Evolutionary conservation across 164 flowering plant genomes (phyloP).

Genomic region (Magnolia officinalis): DNA sequence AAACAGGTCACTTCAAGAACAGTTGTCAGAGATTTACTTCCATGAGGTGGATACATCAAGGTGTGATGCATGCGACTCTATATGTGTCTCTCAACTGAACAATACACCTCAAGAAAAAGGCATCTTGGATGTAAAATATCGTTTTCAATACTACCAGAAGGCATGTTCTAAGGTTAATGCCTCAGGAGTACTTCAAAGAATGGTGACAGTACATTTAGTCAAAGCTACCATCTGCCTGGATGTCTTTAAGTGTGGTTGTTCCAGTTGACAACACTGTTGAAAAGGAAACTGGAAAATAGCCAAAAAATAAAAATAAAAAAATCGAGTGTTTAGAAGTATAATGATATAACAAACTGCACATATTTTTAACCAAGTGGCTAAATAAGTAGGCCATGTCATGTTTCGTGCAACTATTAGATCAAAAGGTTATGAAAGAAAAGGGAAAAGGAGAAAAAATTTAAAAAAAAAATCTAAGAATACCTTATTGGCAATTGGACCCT

Average conservation of each 20-base stretch:
- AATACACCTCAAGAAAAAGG: not conserved
- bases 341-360: not conserved
- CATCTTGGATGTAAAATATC: too few relatives aligned
- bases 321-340: not conserved
- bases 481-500: constrained; percentile 94
- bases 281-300: not conserved
- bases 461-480: constrained; percentile 27
- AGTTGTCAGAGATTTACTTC: not conserved
- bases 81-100: not conserved
- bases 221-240: not conserved
- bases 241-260: not conserved
- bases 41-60: not conserved
- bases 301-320: not conserved
- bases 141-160: not conserved
- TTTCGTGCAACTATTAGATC: not conserved
- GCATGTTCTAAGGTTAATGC: not conserved
- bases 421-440: not conserved
- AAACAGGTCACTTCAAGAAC: not conserved
- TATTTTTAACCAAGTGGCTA: not conserved
- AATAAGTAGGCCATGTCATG: not conserved
- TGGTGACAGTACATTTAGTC: not conserved
- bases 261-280: not conserved
- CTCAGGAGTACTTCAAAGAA: not conserved
- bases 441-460: not conserved
- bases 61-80: not conserved